Conservation (phyloP, 768 basidiomycete species). For the Podaxis mareebaensis region DNA sequence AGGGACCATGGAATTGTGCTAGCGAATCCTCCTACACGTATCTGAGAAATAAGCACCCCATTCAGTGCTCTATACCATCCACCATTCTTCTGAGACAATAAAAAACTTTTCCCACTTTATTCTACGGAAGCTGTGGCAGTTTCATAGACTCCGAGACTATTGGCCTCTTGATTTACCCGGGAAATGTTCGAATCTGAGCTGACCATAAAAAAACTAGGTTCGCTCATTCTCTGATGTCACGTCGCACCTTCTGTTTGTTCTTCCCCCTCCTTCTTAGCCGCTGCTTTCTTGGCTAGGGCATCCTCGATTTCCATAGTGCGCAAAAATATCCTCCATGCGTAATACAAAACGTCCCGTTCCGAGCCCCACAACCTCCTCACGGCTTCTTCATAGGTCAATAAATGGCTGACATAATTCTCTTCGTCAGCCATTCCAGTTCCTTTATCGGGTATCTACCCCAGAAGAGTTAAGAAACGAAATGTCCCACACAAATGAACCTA, state of each 20-base stretch:
- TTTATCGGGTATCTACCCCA: conserved; percentile 40
- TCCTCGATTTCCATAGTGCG: conserved; percentile 22
- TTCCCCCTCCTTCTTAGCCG: not conserved
- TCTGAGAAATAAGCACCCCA: too few relatives aligned
- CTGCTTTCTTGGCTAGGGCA: not conserved
- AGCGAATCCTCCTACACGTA: too few relatives aligned
- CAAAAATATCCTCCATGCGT: conserved; percentile 40
- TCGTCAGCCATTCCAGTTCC: conserved; percentile 64
- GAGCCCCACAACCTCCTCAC: conserved; percentile 26
- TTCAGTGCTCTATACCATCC: not conserved
- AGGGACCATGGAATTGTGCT: not conserved
- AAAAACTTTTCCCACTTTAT: not conserved
- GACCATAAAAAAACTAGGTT: not conserved
- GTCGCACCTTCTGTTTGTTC: not conserved
- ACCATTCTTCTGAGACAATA: not conserved
- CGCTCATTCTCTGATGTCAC: not conserved
- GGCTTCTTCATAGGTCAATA: conserved; percentile 49
- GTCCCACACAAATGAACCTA: conserved; percentile 28
- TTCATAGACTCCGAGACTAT: not conserved
- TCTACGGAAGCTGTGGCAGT: not conserved
- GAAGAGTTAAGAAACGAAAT: not conserved
- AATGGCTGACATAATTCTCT: conserved; percentile 42
- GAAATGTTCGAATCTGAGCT: not conserved
- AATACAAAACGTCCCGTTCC: conserved; percentile 36
- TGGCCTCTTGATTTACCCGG: conserved; percentile 1